Conservation (phyloP, 495 filamentous ascomycete genomes). For the Friedmanniomyces simplex region DNA sequence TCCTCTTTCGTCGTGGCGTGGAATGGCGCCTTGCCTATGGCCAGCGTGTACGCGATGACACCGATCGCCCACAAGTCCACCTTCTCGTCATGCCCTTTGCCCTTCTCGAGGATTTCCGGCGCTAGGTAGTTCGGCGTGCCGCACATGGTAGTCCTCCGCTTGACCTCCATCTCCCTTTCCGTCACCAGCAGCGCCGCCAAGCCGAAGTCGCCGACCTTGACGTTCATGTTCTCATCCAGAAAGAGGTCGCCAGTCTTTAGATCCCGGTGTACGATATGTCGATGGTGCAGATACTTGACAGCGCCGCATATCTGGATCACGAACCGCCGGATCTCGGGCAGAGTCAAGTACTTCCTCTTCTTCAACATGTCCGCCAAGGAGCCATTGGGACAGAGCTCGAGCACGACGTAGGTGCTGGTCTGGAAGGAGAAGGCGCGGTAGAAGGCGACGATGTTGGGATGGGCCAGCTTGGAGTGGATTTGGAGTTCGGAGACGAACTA, state of each 20-base stretch:
- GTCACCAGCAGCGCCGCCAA: constrained; percentile 86
- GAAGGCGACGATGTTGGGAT: constrained; percentile 89
- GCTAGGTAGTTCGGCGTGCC: constrained; percentile 99
- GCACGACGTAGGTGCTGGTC: constrained; percentile 79
- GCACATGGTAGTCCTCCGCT: constrained; percentile 71
- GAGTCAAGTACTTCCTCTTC: constrained; percentile 70
- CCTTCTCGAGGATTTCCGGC: constrained; percentile 82
- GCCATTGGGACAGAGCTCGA: constrained; percentile 90
- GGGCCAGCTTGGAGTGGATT: constrained; percentile 94
- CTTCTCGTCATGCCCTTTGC: constrained; percentile 79
- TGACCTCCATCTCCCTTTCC: constrained; percentile 64
- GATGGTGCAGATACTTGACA: constrained; percentile 91
- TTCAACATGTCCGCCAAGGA: constrained; percentile 99
- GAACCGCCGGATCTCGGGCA: constrained; percentile 85
- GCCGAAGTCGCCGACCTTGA: constrained; percentile 96
- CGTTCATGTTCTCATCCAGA: constrained; percentile 89
- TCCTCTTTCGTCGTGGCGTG: constrained; percentile 35
- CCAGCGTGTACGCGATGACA: constrained; percentile 64
- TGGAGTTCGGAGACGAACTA: constrained; percentile 96
- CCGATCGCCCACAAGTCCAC: constrained; percentile 97
- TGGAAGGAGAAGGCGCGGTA: constrained; percentile 87
- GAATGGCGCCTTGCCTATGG: constrained; percentile 35
- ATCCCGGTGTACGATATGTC: constrained; percentile 92
- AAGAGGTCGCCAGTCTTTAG: constrained; percentile 98
- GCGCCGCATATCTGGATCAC: constrained; percentile 90